Conservation (phyloP, 1,284 basidiomycete species). For the Paramarasmius palmivorus region DNA sequence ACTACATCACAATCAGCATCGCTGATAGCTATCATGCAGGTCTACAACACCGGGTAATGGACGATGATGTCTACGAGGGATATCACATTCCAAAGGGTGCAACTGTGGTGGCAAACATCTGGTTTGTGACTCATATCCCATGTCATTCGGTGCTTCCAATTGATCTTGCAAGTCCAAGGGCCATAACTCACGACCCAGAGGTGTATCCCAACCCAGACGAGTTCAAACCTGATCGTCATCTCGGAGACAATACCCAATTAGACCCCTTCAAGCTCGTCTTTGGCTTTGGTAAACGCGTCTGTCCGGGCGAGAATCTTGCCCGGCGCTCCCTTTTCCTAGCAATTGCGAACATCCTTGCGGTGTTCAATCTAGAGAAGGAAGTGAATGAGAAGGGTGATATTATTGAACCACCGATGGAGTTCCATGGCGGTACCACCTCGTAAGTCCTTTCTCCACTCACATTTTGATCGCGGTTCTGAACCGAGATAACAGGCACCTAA, state of each 20-base stretch:
- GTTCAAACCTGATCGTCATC: constrained; percentile 41
- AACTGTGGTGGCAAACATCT: constrained; percentile 27
- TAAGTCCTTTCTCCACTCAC: too few species aligned
- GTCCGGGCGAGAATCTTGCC: constrained; percentile 23
- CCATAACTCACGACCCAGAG: constrained; percentile 39
- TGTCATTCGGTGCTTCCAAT: not conserved
- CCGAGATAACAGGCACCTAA: too few species aligned
- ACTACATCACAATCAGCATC: too few species aligned
- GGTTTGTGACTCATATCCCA: constrained; percentile 18
- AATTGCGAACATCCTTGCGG: constrained; percentile 1
- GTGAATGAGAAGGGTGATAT: not conserved
- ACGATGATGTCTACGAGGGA: constrained; percentile 29
- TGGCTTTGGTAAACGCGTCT: constrained; percentile 40
- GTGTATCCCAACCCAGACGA: constrained; percentile 30
- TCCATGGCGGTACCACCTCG: not conserved
- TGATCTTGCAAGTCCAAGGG: constrained; percentile 25
- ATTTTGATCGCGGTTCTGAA: too few species aligned
- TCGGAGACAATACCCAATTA: constrained; percentile 31
- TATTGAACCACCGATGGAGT: not conserved
- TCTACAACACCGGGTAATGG: constrained; percentile 23
- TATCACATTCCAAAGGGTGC: constrained; percentile 30
- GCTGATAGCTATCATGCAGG: constrained; percentile 2
- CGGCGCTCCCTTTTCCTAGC: not conserved
- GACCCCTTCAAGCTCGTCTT: constrained; percentile 37
- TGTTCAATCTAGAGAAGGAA: not conserved